Conservation (phyloP, 2,329 filamentous ascomycete species). For the Penicillium sclerotigenum region DNA sequence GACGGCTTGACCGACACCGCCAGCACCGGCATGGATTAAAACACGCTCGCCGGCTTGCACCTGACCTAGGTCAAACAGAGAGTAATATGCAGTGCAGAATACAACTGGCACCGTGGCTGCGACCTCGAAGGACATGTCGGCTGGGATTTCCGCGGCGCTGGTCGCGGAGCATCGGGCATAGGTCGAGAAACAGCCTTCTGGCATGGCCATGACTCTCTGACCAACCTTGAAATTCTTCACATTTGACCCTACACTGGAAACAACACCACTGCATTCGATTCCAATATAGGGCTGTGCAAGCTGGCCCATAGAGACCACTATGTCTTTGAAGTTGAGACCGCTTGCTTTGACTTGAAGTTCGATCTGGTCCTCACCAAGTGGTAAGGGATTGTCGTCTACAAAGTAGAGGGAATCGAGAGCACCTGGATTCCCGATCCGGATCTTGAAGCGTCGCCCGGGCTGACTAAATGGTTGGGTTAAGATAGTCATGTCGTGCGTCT, state of each 20-base stretch:
- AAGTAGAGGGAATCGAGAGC: constrained; percentile 27
- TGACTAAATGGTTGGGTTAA: constrained; percentile 24
- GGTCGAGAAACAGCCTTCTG: constrained; percentile 31
- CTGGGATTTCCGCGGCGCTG: constrained; percentile 20
- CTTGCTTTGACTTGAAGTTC: constrained; percentile 38
- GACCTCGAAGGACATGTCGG: constrained; percentile 20
- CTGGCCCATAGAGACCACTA: constrained; percentile 38
- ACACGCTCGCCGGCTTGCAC: constrained; percentile 21
- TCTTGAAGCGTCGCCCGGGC: constrained; percentile 20
- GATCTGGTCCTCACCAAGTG: constrained; percentile 25
- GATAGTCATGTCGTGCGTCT: constrained; percentile 23
- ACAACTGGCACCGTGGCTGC: constrained; percentile 22
- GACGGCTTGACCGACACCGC: constrained; percentile 29
- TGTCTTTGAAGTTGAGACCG: constrained; percentile 38
- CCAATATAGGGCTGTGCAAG: constrained; percentile 30
- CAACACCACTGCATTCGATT: constrained; percentile 35
- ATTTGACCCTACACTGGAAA: constrained; percentile 31
- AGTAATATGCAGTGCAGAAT: constrained; percentile 24
- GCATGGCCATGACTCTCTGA: constrained; percentile 35
- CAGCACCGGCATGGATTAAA: constrained; percentile 29
- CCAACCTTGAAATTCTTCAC: constrained; percentile 31
- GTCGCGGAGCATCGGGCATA: constrained; percentile 28
- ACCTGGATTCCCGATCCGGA: constrained; percentile 23
- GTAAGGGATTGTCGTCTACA: constrained; percentile 16
- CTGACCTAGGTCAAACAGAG: constrained; percentile 20